These are phyloP conservation scores for Pontederia crassipes DNA, from an alignment of 176 grass and related monocot species.

Conservation along the genomic window DNA sequence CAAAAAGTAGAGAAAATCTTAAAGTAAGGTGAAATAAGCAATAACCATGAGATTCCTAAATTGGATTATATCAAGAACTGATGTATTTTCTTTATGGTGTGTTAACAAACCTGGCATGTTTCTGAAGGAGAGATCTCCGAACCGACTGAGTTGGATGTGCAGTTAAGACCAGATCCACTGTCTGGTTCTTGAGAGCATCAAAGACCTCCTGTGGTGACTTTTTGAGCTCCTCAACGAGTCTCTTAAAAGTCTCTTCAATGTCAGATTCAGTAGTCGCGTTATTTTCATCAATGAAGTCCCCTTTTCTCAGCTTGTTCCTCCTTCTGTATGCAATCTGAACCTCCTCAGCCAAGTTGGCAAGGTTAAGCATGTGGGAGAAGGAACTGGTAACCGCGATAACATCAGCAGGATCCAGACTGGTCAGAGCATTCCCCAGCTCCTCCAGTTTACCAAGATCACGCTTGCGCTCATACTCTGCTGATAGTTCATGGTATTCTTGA, in stretches of 20 bases:
- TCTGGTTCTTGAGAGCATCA: constrained; percentile 8
- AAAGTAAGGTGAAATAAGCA: too few relatives aligned
- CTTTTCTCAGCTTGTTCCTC: background rate
- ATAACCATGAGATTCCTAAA: too few relatives aligned
- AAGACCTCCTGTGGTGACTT: constrained; percentile 4
- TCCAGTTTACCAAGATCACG: background rate
- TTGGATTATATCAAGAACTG: too few relatives aligned
- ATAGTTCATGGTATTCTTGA: background rate
- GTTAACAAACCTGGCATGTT: constrained; percentile 2
- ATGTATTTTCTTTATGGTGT: background rate
- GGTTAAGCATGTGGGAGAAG: constrained; percentile 9
- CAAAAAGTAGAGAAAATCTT: too few relatives aligned
- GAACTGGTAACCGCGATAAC: background rate
- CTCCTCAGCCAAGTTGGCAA: constrained; percentile 8
- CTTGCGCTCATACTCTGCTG: constrained; percentile 1
- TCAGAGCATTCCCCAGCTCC: constrained; percentile 1
- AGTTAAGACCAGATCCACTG: constrained; percentile 8
- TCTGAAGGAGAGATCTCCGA: constrained; percentile 2
- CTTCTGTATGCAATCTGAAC: background rate
- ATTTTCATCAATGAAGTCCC: constrained; percentile 1
- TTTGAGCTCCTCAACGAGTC: constrained; percentile 1
- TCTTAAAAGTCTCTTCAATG: constrained; percentile 2
- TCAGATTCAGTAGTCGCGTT: constrained; percentile 1
- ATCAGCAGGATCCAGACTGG: constrained; percentile 1
- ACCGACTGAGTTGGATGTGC: constrained; percentile 1